Conservation (phyloP, 2,329 filamentous ascomycete genomes). For the Sclerotinia borealis region DNA sequence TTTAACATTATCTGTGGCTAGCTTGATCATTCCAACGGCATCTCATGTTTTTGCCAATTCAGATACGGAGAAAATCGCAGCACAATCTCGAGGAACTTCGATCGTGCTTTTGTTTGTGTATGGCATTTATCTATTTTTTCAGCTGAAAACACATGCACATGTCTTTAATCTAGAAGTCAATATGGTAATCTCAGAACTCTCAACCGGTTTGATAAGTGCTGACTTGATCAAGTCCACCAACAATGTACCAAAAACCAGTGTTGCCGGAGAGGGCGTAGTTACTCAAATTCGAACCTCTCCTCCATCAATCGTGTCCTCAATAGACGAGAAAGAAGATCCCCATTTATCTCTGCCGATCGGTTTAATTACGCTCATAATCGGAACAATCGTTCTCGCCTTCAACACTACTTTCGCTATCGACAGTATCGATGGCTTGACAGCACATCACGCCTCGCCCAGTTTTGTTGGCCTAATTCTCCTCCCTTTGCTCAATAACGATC, state of each 20-base stretch:
- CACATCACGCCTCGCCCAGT: slow-evolving; percentile 61
- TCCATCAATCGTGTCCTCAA: not conserved
- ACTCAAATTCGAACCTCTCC: not conserved
- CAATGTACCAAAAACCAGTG: slow-evolving; percentile 47
- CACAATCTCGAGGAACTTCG: not conserved
- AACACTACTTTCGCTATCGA: slow-evolving; percentile 59
- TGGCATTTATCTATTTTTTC: not conserved
- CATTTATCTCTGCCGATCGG: not conserved
- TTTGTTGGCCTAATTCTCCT: slow-evolving; percentile 73
- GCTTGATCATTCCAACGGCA: slow-evolving; percentile 82
- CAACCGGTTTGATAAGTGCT: slow-evolving; percentile 30
- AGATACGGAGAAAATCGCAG: not conserved
- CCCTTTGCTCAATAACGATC: slow-evolving; percentile 68
- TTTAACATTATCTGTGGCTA: slow-evolving; percentile 64
- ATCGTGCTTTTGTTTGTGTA: slow-evolving; percentile 30
- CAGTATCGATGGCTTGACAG: slow-evolving; percentile 64
- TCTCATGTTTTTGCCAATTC: slow-evolving; percentile 49
- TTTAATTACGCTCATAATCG: not conserved
- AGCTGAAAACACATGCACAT: not conserved
- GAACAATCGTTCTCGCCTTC: slow-evolving; percentile 2
- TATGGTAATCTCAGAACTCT: not conserved
- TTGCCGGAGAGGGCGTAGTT: slow-evolving; percentile 52
- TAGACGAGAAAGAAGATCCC: not conserved
- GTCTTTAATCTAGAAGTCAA: not conserved
- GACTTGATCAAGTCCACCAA: slow-evolving; percentile 18